Base-by-base conservation (phyloP, 2,329 filamentous ascomycete genomes). In the Diaporthe sp. region DNA sequence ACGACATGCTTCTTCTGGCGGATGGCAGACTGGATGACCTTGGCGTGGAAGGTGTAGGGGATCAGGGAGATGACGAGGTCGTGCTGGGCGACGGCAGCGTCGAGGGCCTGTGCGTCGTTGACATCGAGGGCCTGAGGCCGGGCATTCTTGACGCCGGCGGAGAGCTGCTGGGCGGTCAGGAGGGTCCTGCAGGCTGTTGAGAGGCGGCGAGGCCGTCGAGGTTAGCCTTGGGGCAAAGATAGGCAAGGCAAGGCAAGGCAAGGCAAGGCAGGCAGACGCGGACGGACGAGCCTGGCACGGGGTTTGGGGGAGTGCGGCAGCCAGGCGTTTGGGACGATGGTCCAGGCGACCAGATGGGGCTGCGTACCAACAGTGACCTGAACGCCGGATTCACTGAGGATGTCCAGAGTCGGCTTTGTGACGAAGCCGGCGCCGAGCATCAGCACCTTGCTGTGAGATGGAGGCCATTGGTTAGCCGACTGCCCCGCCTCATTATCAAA, bases 1-100 rank as follows among this genome's bases (percentile, higher is more conserved):
- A 98, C 96, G 75, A 98, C 95, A 87, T 98, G 88, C 90, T 96
- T 98, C 94, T 98, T 98, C 81, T 93, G 90, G 81, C 93, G 91
- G 86, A 98, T 98, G 77, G 95, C 96, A 47, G 93, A 92, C 90
- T 97, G 96, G 91, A 98, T 97, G 80, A 98, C 95, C 72, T 90
- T 88, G 59, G 93, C 94, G 84, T 97, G 95, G 90, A 92, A 94
- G 75, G 92, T 97, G 87, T 98, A 98, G 68, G 96, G 96, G 79
- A 98, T 98, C 84, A 98, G 84, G 81, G 87, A 91, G 83, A 96
- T 93, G 82, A 93, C 92, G 15, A 97, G 86, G 82, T 97, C 94
- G 82, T 94, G 89, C 88, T 97, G 92, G 81, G 89, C 92, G 75
- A 98, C 90, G 81, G 92, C 94, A 70, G 92, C 91, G 80, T 98